Conservation (phyloP, 2,329 filamentous ascomycete species). For the Botrytis fabae region DNA sequence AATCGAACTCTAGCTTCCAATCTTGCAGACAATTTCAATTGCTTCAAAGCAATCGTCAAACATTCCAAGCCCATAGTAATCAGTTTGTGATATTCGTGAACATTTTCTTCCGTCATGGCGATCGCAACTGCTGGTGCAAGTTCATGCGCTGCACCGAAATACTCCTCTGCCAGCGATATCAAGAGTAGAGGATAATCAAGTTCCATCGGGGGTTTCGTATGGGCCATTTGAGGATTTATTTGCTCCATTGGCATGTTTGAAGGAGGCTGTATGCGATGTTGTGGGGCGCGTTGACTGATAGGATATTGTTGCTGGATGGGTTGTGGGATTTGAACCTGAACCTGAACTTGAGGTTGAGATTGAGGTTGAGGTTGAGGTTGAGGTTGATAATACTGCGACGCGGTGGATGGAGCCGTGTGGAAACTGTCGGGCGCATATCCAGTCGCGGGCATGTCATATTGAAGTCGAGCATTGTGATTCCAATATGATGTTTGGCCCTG, state of each 20-base stretch:
- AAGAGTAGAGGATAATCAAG: slow-evolving; percentile 48
- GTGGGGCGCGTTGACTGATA: slow-evolving; percentile 12
- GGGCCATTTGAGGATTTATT: slow-evolving; percentile 21
- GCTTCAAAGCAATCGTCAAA: slow-evolving; percentile 67
- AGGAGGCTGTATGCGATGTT: slow-evolving; percentile 10
- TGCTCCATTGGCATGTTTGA: slow-evolving; percentile 19
- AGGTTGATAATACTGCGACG: slow-evolving; percentile 26
- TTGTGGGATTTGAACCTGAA: slow-evolving; percentile 18
- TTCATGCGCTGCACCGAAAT: slow-evolving; percentile 64
- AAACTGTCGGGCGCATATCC: slow-evolving; percentile 21
- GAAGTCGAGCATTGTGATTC: slow-evolving; percentile 16
- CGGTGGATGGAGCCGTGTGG: slow-evolving; percentile 8
- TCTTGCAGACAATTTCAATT: slow-evolving; percentile 59
- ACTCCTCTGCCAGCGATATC: slow-evolving; percentile 73
- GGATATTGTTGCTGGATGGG: slow-evolving; percentile 27
- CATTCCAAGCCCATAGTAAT: slow-evolving; percentile 72
- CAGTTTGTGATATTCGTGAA: slow-evolving; percentile 69
- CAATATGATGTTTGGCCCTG: slow-evolving; percentile 15
- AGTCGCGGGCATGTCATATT: slow-evolving; percentile 16
- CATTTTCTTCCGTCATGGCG: slow-evolving; percentile 49
- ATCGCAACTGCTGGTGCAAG: slow-evolving; percentile 52
- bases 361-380: neutral
- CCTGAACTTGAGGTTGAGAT: neutral
- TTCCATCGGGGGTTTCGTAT: slow-evolving; percentile 18
- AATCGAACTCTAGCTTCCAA: slow-evolving; percentile 69